A percentile compares a stretch with the other conserved stretches of the same genome.
These are phyloP conservation scores for Botryotinia narcissicola DNA, from an alignment of 2,329 filamentous ascomycete species.

Conservation along the genomic window DNA sequence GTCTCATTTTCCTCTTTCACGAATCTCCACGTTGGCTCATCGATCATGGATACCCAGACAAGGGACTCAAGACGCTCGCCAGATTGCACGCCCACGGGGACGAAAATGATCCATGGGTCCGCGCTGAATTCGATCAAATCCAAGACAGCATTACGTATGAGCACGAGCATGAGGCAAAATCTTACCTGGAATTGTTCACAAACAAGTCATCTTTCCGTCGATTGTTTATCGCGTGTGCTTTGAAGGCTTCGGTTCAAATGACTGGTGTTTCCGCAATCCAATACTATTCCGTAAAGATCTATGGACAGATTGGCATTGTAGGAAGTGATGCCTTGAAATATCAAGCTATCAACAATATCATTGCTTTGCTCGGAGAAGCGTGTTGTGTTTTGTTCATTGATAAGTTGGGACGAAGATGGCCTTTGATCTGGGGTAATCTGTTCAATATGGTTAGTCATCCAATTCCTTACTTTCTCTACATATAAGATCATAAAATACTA, in stretches of 20 bases:
- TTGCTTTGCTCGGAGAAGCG: slow-evolving; percentile 59
- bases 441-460: slow-evolving; percentile 52
- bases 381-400: slow-evolving; percentile 64
- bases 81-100: slow-evolving; percentile 60
- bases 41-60: slow-evolving; percentile 54
- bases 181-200: slow-evolving; percentile 59
- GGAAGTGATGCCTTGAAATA: slow-evolving; percentile 58
- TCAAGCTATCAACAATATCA: slow-evolving; percentile 63
- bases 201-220: slow-evolving; percentile 61
- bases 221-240: slow-evolving; percentile 57
- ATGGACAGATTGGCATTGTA: slow-evolving; percentile 57
- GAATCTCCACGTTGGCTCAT: slow-evolving; percentile 66
- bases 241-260: slow-evolving; percentile 66
- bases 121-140: slow-evolving; percentile 62
- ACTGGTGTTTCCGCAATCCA: slow-evolving; percentile 64
- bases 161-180: slow-evolving; percentile 57
- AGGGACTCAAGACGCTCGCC: slow-evolving; percentile 57
- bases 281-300: slow-evolving; percentile 60
- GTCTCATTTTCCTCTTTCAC: slow-evolving; percentile 61
- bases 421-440: slow-evolving; percentile 69
- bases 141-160: slow-evolving; percentile 60
- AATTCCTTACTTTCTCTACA: neutral
- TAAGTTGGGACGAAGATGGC: slow-evolving; percentile 66
- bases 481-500: neutral
- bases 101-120: slow-evolving; percentile 57